Evolutionary conservation across 257 asterid genomes (phyloP).

Genomic region (Scutellaria baicalensis): DNA sequence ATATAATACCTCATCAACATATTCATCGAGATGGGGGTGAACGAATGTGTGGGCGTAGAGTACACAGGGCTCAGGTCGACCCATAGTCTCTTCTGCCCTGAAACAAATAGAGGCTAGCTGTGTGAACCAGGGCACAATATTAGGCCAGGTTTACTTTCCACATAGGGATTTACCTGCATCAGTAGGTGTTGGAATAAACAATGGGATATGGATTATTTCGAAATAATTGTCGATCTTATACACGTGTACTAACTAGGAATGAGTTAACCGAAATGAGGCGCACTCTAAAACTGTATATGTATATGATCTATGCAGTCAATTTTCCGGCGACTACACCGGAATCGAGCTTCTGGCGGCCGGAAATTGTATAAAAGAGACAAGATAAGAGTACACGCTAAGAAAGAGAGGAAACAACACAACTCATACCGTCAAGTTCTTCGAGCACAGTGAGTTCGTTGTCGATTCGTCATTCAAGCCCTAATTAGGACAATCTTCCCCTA

Average conservation of each 20-base stretch:
- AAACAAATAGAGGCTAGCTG: neutral
- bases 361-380: neutral
- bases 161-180: neutral
- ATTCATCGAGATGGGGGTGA: slow-evolving; percentile 42
- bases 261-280: neutral
- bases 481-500: neutral
- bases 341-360: neutral
- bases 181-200: neutral
- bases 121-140: neutral
- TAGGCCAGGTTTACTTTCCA: slow-evolving; percentile 8
- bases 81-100: slow-evolving; percentile 36
- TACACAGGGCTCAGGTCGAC: slow-evolving; percentile 87
- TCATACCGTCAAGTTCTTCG: neutral
- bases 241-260: neutral
- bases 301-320: neutral
- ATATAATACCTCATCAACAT: slow-evolving; percentile 76
- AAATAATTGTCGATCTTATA: neutral
- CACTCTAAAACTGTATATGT: neutral
- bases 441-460: neutral
- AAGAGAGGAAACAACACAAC: neutral
- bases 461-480: neutral
- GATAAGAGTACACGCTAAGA: no score
- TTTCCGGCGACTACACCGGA: neutral
- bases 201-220: neutral
- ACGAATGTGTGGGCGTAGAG: slow-evolving; percentile 83